phyloP scores from a whole-genome alignment of 768 basidiomycete genomes.

The Leccinum ochraceum region DNA sequence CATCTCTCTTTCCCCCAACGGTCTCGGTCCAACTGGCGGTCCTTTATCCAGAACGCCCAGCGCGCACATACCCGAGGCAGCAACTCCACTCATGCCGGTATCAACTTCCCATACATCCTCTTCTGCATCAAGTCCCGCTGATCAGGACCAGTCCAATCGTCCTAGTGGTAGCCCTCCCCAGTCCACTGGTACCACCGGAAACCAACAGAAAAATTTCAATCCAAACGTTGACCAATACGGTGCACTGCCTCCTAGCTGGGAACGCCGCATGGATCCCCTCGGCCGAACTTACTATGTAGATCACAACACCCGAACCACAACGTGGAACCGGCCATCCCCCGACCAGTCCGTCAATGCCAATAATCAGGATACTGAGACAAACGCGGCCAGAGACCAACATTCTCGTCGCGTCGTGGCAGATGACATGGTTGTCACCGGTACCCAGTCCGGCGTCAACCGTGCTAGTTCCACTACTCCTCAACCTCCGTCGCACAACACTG shows the following conservation, averaged over 20 bases:
- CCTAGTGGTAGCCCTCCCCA: slow-evolving; percentile 33
- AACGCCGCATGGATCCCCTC: slow-evolving; percentile 94
- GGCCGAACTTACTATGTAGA: slow-evolving; percentile 98
- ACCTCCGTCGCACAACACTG: slow-evolving; percentile 34
- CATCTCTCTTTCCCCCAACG: slow-evolving; percentile 54
- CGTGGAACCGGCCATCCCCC: slow-evolving; percentile 91
- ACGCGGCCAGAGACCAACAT: slow-evolving; percentile 85
- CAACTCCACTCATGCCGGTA: slow-evolving; percentile 43
- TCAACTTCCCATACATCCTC: slow-evolving; percentile 36
- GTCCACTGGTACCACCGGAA: slow-evolving; percentile 23
- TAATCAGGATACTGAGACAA: slow-evolving; percentile 74
- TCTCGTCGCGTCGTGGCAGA: slow-evolving; percentile 81
- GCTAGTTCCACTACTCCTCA: slow-evolving; percentile 37
- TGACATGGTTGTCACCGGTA: slow-evolving; percentile 75
- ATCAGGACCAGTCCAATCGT: slow-evolving; percentile 35
- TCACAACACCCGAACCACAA: slow-evolving; percentile 96
- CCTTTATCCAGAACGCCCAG: slow-evolving; percentile 64
- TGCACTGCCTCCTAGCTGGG: slow-evolving; percentile 90
- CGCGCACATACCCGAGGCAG: slow-evolving; percentile 61
- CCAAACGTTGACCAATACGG: slow-evolving; percentile 95
- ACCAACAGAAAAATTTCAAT: slow-evolving; percentile 83
- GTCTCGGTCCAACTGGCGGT: slow-evolving; percentile 34
- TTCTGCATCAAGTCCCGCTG: slow-evolving; percentile 29
- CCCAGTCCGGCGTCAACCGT: slow-evolving; percentile 42
- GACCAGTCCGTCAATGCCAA: slow-evolving; percentile 73